Percentiles rank a stretch among this genome's conserved stretches.
phyloP scores from a whole-genome alignment of 2,329 filamentous ascomycete species.

The Falciphora oryzae region DNA sequence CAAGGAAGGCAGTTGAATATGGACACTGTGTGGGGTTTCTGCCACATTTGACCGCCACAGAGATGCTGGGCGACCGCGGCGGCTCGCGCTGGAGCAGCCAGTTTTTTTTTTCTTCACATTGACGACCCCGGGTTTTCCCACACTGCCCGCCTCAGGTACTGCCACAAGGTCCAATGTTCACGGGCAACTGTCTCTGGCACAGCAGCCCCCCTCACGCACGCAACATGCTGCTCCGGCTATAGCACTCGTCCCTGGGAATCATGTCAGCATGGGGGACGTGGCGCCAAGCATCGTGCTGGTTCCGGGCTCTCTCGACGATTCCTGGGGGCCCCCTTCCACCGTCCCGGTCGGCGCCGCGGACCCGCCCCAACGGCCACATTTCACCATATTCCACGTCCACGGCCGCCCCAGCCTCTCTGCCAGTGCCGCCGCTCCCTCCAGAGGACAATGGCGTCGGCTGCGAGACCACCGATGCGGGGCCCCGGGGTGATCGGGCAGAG shows the following conservation, averaged over 20 bases:
- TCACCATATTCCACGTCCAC: not conserved
- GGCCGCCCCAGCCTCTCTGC: constrained; percentile 14
- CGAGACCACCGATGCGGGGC: not conserved
- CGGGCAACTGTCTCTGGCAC: not conserved
- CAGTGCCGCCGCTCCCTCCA: not conserved
- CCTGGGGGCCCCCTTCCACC: constrained; percentile 16
- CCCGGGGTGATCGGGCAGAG: not conserved
- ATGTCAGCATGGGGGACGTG: constrained; percentile 36
- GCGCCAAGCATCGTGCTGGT: constrained; percentile 24
- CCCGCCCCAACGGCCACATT: not conserved
- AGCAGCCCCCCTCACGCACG: not conserved
- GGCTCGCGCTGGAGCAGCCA: not conserved
- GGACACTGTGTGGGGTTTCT: constrained; percentile 6
- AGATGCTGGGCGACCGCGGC: not conserved
- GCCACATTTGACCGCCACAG: constrained; percentile 1
- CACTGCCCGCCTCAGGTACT: not conserved
- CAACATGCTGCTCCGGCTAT: constrained; percentile 28
- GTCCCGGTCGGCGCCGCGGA: constrained; percentile 12
- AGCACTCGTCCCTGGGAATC: constrained; percentile 42
- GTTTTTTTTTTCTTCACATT: not conserved
- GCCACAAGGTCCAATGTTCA: not conserved
- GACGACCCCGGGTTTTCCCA: not conserved
- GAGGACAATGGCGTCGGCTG: not conserved
- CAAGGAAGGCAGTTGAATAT: not conserved
- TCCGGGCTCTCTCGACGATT: constrained; percentile 20